phyloP scores from a whole-genome alignment of 2,329 filamentous ascomycete genomes.

The Shiraia sp. region DNA sequence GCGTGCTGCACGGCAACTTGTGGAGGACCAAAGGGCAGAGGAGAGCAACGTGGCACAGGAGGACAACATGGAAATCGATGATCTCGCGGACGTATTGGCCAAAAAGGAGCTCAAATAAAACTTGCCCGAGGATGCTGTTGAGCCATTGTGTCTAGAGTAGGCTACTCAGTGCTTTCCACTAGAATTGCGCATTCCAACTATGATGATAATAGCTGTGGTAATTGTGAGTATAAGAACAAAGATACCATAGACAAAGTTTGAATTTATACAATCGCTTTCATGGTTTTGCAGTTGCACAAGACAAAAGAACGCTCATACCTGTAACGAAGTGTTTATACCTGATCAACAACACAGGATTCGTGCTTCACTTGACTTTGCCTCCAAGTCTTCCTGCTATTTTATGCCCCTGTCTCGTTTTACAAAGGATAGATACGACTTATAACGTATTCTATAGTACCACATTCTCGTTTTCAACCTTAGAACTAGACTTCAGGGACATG shows the following conservation, averaged over 20 bases:
- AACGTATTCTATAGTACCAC: background rate
- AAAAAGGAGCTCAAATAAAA: slow-evolving; percentile 61
- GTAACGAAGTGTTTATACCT: too few species aligned
- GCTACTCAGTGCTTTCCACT: background rate
- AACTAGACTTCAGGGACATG: slow-evolving; percentile 4
- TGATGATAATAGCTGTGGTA: too few species aligned
- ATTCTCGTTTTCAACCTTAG: background rate
- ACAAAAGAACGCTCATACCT: too few species aligned
- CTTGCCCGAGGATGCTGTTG: background rate
- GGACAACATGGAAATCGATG: slow-evolving; percentile 79
- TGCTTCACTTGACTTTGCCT: too few species aligned
- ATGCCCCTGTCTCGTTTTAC: too few species aligned
- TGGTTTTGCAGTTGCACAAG: too few species aligned
- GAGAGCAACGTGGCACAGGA: slow-evolving; percentile 72
- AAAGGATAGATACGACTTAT: too few species aligned
- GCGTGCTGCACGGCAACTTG: slow-evolving; percentile 57
- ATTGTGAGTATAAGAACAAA: background rate
- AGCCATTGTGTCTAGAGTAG: background rate
- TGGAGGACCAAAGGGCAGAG: slow-evolving; percentile 72
- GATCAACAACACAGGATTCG: too few species aligned
- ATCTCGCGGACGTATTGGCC: slow-evolving; percentile 72
- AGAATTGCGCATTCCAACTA: background rate
- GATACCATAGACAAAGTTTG: slow-evolving; percentile 15
- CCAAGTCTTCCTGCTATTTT: background rate
- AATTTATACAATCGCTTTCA: background rate